Conservation (phyloP, 2,329 filamentous ascomycete species). For the Fusarium staphyleae region DNA sequence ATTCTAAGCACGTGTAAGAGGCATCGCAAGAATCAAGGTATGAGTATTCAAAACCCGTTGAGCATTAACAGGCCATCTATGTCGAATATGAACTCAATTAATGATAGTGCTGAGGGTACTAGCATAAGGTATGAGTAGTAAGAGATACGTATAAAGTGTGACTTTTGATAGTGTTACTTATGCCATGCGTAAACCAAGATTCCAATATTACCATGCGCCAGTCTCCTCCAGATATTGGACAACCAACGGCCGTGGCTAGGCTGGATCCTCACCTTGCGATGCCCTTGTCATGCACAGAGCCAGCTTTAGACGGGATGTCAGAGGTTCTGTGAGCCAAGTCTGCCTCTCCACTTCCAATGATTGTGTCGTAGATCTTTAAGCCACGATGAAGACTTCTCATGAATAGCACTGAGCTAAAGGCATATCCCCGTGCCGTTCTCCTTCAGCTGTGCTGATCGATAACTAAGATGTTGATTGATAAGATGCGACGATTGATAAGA, state of each 20-base stretch:
- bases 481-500: conserved; percentile 29
- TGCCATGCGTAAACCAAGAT: not conserved
- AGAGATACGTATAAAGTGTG: not conserved
- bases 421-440: not conserved
- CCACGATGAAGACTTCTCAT: not conserved
- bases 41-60: conserved; percentile 1
- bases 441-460: conserved; percentile 1
- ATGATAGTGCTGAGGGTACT: not conserved
- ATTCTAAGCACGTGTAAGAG: conserved; percentile 25
- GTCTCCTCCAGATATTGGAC: conserved; percentile 40
- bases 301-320: not conserved
- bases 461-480: conserved; percentile 30
- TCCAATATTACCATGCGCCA: conserved; percentile 17
- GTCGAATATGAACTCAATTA: not conserved
- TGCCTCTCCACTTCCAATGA: not conserved
- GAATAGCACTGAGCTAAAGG: not conserved
- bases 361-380: conserved; percentile 1
- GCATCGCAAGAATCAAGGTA: not conserved
- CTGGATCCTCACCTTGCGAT: not conserved
- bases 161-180: not conserved
- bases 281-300: not conserved
- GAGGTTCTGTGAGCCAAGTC: not conserved
- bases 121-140: not conserved
- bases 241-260: not conserved
- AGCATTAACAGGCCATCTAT: conserved; percentile 3